Conservation (phyloP, 2,329 filamentous ascomycete species). For the Arthroderma uncinatum region DNA sequence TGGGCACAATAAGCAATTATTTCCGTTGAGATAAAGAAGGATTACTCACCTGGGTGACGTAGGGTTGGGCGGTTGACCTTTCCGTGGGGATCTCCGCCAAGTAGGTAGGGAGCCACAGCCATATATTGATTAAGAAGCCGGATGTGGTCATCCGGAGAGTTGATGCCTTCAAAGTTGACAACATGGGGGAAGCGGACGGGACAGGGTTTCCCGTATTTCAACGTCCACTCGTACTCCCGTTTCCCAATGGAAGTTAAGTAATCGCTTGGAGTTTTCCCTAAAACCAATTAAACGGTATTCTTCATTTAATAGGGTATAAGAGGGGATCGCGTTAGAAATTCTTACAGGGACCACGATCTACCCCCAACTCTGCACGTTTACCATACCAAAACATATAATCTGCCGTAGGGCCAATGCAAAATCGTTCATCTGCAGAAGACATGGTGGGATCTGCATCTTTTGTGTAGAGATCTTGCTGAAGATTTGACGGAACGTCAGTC, state of each 20-base stretch:
- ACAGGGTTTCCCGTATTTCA: conserved; percentile 10
- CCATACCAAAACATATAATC: conserved; percentile 15
- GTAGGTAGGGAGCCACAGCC: conserved; percentile 10
- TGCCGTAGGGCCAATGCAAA: conserved; percentile 13
- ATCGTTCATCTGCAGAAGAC: conserved; percentile 10
- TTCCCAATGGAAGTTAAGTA: conserved; percentile 9
- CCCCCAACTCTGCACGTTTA: conserved; percentile 10
- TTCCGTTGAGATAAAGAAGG: not conserved
- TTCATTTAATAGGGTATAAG: too few relatives aligned
- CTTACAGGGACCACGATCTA: conserved; percentile 12
- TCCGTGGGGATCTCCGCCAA: not conserved
- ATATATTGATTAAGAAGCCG: conserved; percentile 11
- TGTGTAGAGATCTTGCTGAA: conserved; percentile 13
- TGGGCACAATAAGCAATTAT: not conserved
- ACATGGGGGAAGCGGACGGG: conserved; percentile 8
- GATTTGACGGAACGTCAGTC: conserved; percentile 11
- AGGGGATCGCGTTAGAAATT: too few relatives aligned
- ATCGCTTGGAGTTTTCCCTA: conserved; percentile 8
- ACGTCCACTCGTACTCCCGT: conserved; percentile 10
- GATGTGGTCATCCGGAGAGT: conserved; percentile 7
- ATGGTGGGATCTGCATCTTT: too few relatives aligned
- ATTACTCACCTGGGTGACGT: conserved; percentile 15
- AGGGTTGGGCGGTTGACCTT: conserved; percentile 7
- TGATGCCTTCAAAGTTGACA: conserved; percentile 8
- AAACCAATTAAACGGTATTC: too few relatives aligned